These are phyloP conservation scores for Trichoderma erinaceum DNA, from an alignment of 495 filamentous ascomycete genomes.

Conservation along the genomic window DNA sequence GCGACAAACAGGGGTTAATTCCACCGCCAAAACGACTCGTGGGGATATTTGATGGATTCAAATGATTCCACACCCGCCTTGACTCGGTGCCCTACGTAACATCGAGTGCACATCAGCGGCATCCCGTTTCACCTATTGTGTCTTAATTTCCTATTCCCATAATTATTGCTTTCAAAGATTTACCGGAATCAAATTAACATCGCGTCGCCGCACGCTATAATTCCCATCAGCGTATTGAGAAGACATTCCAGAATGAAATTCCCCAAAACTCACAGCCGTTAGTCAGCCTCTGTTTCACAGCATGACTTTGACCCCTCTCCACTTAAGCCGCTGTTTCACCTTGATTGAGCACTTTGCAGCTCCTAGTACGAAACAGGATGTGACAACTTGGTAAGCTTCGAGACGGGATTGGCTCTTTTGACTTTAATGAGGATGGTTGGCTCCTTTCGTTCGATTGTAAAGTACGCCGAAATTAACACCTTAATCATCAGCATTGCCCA, in stretches of 20 bases:
- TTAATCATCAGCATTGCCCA: neutral
- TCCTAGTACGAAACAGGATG: neutral
- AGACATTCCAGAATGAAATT: neutral
- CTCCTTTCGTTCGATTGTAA: neutral
- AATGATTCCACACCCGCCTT: neutral
- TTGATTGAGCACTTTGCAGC: conserved; percentile 3
- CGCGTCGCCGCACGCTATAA: neutral
- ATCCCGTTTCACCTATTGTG: neutral
- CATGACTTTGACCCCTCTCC: conserved; percentile 7
- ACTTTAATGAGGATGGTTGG: neutral
- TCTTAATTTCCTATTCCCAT: neutral
- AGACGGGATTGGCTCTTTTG: neutral
- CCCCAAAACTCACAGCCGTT: neutral
- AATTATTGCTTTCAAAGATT: neutral
- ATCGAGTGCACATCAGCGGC: neutral
- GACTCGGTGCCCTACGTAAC: neutral
- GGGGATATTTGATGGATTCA: neutral
- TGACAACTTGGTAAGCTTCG: neutral
- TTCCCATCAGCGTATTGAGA: neutral
- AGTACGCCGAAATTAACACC: neutral
- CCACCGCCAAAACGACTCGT: conserved; percentile 8
- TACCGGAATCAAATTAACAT: neutral
- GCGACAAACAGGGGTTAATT: neutral
- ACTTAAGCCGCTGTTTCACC: neutral
- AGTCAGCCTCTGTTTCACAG: conserved; percentile 5